A percentile compares a stretch with the other conserved stretches of the same genome.
phyloP scores from a whole-genome alignment of 2,329 filamentous ascomycete genomes.

The Thermothelomyces thermophilus region DNA sequence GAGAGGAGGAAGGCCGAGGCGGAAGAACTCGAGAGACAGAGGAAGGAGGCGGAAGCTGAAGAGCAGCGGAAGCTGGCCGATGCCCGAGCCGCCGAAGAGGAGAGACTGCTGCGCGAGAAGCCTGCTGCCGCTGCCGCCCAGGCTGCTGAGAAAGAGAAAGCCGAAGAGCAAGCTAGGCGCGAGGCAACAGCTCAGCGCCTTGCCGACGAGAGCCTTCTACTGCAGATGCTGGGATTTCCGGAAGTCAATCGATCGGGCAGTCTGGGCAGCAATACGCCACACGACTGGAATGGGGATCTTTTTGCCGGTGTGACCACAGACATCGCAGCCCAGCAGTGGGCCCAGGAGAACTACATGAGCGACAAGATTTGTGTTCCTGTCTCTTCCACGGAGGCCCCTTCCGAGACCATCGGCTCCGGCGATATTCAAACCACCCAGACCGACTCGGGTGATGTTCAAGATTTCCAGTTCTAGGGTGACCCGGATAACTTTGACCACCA shows the following conservation, averaged over 20 bases:
- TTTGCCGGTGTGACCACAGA: neutral
- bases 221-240: neutral
- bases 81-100: neutral
- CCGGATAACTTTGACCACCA: conserved; percentile 10
- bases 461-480: conserved; percentile 13
- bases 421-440: neutral
- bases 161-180: neutral
- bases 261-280: neutral
- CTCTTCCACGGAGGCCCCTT: neutral
- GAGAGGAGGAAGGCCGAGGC: neutral
- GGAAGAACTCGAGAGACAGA: neutral
- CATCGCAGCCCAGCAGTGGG: neutral
- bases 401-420: neutral
- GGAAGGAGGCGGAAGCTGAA: neutral
- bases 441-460: conserved; percentile 3
- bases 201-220: neutral
- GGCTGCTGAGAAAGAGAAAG: neutral
- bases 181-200: neutral
- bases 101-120: neutral
- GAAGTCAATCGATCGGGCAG: neutral
- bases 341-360: neutral
- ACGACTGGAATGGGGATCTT: neutral
- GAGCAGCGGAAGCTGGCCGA: neutral
- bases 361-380: neutral
- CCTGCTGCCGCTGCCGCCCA: neutral